Evolutionary conservation across 371 early-diverging fungal species (phyloP).

Genomic region (Mortierella sp.): DNA sequence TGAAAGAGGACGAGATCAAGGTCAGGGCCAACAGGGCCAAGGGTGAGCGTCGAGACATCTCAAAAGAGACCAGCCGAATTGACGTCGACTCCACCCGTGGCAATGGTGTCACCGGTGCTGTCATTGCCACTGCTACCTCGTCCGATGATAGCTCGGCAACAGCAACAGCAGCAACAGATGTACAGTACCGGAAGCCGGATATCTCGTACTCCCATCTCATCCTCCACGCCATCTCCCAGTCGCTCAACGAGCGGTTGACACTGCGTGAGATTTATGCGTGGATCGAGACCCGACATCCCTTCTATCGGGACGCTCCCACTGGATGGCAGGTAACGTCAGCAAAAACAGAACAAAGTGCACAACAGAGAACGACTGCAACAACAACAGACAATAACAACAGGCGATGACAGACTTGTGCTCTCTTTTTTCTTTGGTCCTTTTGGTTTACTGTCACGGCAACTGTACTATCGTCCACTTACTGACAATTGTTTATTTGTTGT

Average conservation of each 20-base stretch:
- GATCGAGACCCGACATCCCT: conserved; percentile 26
- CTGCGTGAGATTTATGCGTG: conserved; percentile 29
- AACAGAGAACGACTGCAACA: neutral
- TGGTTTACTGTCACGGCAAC: neutral
- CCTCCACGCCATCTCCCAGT: conserved; percentile 25
- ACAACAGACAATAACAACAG: neutral
- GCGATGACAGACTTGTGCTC: neutral
- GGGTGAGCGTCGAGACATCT: conserved; percentile 8
- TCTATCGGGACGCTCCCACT: conserved; percentile 13
- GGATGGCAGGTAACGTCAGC: conserved; percentile 28
- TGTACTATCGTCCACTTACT: neutral
- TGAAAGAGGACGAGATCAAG: neutral
- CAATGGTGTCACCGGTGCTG: neutral
- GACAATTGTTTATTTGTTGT: conserved; percentile 58
- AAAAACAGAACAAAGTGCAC: neutral
- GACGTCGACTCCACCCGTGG: neutral
- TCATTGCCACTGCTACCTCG: neutral
- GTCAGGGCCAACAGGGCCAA: neutral
- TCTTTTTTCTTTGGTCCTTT: neutral
- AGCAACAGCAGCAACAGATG: neutral
- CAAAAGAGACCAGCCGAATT: conserved; percentile 10
- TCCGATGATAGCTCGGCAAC: neutral
- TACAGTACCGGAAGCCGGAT: conserved; percentile 15
- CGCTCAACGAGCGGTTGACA: conserved; percentile 16
- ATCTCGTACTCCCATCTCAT: conserved; percentile 28